Percentiles rank a stretch among this genome's conserved stretches.
These are phyloP conservation scores for Hypoxylon sp. DNA, from an alignment of 2,329 filamentous ascomycete species.

Conservation along the genomic window DNA sequence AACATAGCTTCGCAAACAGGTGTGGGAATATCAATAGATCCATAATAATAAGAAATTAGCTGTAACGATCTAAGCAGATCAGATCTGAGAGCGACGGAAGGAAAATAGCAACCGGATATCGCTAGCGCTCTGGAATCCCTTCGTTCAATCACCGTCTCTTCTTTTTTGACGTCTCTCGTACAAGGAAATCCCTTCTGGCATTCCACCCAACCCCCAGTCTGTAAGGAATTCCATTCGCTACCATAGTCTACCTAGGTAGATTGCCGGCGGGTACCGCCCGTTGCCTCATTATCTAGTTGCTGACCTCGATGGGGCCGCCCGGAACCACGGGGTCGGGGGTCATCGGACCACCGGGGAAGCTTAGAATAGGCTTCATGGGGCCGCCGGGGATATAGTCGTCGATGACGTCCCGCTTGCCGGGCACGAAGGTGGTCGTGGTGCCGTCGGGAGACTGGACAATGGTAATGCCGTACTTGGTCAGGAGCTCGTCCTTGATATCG, in stretches of 20 bases:
- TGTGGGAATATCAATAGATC: constrained; percentile 25
- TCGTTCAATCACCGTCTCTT: constrained; percentile 11
- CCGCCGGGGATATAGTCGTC: constrained; percentile 48
- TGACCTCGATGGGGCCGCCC: constrained; percentile 49
- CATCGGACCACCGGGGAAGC: constrained; percentile 48
- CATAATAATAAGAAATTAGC: constrained; percentile 21
- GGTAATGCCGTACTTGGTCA: constrained; percentile 53
- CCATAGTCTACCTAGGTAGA: constrained; percentile 2
- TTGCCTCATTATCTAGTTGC: constrained; percentile 32
- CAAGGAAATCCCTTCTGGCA: constrained; percentile 33
- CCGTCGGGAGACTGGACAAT: constrained; percentile 54
- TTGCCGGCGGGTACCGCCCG: constrained; percentile 16
- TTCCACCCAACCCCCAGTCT: neutral
- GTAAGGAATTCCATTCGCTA: constrained; percentile 8
- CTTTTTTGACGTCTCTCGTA: constrained; percentile 26
- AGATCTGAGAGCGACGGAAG: constrained; percentile 22
- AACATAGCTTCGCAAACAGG: constrained; percentile 2
- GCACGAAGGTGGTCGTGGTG: constrained; percentile 53
- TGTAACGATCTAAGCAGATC: constrained; percentile 23
- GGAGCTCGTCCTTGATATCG: constrained; percentile 49
- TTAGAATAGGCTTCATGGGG: constrained; percentile 50
- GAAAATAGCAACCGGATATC: constrained; percentile 34
- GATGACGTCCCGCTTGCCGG: constrained; percentile 47
- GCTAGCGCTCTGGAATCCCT: constrained; percentile 27
- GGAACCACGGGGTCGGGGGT: constrained; percentile 51